Base-by-base conservation (phyloP, 192 early-diverging fungal species). In the Linnemannia exigua region DNA sequence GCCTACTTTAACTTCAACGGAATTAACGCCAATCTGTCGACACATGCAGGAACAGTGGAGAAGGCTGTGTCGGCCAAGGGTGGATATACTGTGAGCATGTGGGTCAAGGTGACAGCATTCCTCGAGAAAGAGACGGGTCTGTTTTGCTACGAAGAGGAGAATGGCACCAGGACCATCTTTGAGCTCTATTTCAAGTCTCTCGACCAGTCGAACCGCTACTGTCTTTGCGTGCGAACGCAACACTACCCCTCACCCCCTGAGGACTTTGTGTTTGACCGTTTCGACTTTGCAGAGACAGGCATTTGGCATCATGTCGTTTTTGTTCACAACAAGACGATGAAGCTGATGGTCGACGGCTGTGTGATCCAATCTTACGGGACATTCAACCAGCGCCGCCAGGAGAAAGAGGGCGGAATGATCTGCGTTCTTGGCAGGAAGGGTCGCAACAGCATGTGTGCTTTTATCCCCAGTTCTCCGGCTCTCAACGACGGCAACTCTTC, bases 221-320 rank as follows among this genome's bases (percentile, higher is more conserved):
- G 88, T 61, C 79, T 88, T 20, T 88, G 88, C 69, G 88, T 88
- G 25, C 70, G 82, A 20, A 88, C 88, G 0, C 88, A 88, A 19
- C 88, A 88, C 28, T 85, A 76, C 15, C 82, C 88, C 2, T 85
- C 80, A 8, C 88, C 88, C 5, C 79, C 88, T 0, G 88, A 88
- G 47, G 88, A 88, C 44, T 88, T 85, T 76, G 88, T 88, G 17
- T 88, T 88, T 76, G 82, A 88, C 69, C 79, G 88, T 5, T 88
- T 88, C 31, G 79, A 85, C 38, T 88, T 88, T 70, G 81, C 79
- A 38, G 82, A 88, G 67, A 85, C 82, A 5, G 82, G 82, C 0
- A 85, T 88, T 38, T 88, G 88, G 88, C 88, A 88, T 48, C 88
- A 88, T 66, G 68, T 88, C 33, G 88, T 88, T 16, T 85, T 88